Evolutionary conservation across 768 basidiomycete genomes (phyloP).

Genomic region (Floccularia luteovirens): DNA sequence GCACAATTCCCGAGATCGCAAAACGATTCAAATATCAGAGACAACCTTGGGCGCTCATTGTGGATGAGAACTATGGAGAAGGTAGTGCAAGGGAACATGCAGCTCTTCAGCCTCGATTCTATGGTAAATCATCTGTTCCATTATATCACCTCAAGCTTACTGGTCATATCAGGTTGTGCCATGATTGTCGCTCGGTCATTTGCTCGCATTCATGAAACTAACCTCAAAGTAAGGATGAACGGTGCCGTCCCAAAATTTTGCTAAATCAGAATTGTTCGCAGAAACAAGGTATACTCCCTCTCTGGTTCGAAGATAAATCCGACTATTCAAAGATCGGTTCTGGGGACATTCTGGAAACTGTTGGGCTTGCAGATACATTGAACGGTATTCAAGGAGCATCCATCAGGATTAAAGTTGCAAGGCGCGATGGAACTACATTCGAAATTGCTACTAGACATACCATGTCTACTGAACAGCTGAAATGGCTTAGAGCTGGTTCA

Average conservation of each 20-base stretch:
- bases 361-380: conserved; percentile 71
- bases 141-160: background rate
- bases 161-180: conserved; percentile 53
- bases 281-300: conserved; percentile 96
- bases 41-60: conserved; percentile 90
- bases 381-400: conserved; percentile 33
- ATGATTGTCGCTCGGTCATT: conserved; percentile 91
- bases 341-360: conserved; percentile 77
- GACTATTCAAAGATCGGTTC: conserved; percentile 83
- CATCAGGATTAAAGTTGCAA: conserved; percentile 61
- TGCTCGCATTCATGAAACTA: conserved; percentile 97
- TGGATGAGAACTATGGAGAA: conserved; percentile 97
- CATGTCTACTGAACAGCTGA: conserved; percentile 83
- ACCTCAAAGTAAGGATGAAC: conserved; percentile 63
- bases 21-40: conserved; percentile 78
- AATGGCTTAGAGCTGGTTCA: conserved; percentile 85
- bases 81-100: conserved; percentile 98
- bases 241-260: background rate
- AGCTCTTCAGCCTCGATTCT: conserved; percentile 93
- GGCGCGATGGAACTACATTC: conserved; percentile 50
- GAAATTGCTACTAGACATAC: conserved; percentile 78
- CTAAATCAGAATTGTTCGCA: conserved; percentile 21
- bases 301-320: conserved; percentile 85
- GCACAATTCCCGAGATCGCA: conserved; percentile 87
- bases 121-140: conserved; percentile 39